Conservation (phyloP, 2,329 filamentous ascomycete genomes). For the Beauveria scarabaeidicola region DNA sequence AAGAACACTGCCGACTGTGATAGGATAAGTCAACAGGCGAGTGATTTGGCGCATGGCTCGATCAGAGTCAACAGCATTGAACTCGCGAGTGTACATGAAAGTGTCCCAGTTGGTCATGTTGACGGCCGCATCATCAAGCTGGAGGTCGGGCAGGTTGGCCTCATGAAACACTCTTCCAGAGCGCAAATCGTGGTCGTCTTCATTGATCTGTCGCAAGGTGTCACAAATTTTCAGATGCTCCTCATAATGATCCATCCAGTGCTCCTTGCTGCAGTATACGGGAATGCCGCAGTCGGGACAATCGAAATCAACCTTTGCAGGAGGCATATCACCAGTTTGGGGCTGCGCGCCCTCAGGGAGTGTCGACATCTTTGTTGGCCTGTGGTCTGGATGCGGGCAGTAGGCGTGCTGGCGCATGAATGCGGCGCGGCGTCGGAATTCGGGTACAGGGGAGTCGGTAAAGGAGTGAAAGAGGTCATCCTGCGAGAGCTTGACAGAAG, state of each 20-base stretch:
- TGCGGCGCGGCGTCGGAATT: constrained; percentile 77
- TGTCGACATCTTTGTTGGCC: constrained; percentile 59
- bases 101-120: constrained; percentile 99
- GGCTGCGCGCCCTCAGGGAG: constrained; percentile 54
- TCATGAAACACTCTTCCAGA: constrained; percentile 90
- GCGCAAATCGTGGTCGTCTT: constrained; percentile 91
- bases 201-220: constrained; percentile 83
- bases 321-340: constrained; percentile 48
- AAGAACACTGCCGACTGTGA: constrained; percentile 83
- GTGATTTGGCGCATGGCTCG: constrained; percentile 89
- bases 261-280: constrained; percentile 85
- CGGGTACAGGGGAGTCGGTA: constrained; percentile 77
- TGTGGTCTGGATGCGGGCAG: constrained; percentile 85
- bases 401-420: constrained; percentile 91
- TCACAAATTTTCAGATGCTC: constrained; percentile 89
- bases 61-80: constrained; percentile 83
- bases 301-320: constrained; percentile 83
- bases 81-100: constrained; percentile 85
- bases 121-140: constrained; percentile 85
- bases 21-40: constrained; percentile 82
- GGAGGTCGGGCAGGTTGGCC: constrained; percentile 80
- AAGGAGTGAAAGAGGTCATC: constrained; percentile 93
- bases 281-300: constrained; percentile 95
- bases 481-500: constrained; percentile 41
- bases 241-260: constrained; percentile 96